Base-by-base conservation (phyloP, 2,329 filamentous ascomycete species). In the Fusarium palustre region DNA sequence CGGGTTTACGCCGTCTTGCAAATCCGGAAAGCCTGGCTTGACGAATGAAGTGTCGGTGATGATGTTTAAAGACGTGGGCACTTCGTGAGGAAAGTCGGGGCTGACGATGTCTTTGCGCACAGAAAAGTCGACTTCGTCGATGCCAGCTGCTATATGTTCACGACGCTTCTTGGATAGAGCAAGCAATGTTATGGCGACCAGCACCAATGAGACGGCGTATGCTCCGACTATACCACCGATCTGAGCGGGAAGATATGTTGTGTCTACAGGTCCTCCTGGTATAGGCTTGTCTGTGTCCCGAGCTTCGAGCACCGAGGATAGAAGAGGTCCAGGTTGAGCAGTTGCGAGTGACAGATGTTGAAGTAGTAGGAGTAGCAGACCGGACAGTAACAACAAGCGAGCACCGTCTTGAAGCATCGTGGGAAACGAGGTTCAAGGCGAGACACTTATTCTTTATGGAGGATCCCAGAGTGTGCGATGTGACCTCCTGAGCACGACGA, bases 171-270 rank as follows among this genome's bases (percentile, higher is more conserved):
- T 88, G 54, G 86, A 81, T 10, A 93, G 83, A 24, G 87, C 78
- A 42, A 93, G 82, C 10, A 94, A 82, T 47, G 88, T 81, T 34
- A 88, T 83, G 73, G 92, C 90, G 74, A 96, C 88, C 74, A 96
- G 79, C 74, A 93, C 84, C 76, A 97, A 85, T 36, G 89, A 92
- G 64, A 93, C 79, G 61, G 94, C 85, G 87, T 97, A 97, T 62
- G 92, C 90, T 65, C 90, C 93, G 62, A 95, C 86, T 64, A 98
- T 92, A 70, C 90, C 93, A 68, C 92, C 91, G 72, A 97, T 90
- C 79, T 97, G 91, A 62, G 89, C 90, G 20, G 94, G 93, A 24
- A 97, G 87, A 58, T 91, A 88, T 20, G 85, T 80, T 68, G 82
- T 82, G 77, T 94, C 83, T 49, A 88, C 78, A 38, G 90, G 87